Conservation (phyloP, 371 early-diverging fungal genomes). For the Dentiscutata heterogama region DNA sequence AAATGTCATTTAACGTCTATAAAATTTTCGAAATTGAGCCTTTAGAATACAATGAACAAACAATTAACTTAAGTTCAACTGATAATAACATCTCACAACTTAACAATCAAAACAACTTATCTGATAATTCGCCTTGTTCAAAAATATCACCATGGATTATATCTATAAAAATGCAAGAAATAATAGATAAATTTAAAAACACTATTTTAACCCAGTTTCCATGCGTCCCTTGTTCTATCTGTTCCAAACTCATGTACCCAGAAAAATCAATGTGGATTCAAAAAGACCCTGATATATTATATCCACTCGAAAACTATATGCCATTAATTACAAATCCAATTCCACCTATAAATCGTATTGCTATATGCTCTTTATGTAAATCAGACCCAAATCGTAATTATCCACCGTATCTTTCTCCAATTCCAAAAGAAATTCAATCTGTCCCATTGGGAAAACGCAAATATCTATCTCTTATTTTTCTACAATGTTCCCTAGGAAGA, state of each 20-base stretch:
- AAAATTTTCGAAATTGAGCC: no score
- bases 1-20: no score
- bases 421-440: background rate
- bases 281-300: background rate
- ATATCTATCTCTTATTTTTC: background rate
- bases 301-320: background rate
- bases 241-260: background rate
- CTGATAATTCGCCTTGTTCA: background rate
- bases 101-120: no score
- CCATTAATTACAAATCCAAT: background rate
- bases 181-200: background rate
- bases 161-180: background rate
- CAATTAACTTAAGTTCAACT: no score
- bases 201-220: background rate
- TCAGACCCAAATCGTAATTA: background rate
- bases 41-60: no score
- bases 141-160: background rate
- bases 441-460: background rate
- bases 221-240: background rate
- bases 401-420: background rate
- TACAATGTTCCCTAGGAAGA: background rate
- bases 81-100: no score
- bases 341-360: background rate
- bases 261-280: background rate
- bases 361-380: background rate